Conservation (phyloP, 1,284 basidiomycete genomes). For the Neolentinus lepideus region DNA sequence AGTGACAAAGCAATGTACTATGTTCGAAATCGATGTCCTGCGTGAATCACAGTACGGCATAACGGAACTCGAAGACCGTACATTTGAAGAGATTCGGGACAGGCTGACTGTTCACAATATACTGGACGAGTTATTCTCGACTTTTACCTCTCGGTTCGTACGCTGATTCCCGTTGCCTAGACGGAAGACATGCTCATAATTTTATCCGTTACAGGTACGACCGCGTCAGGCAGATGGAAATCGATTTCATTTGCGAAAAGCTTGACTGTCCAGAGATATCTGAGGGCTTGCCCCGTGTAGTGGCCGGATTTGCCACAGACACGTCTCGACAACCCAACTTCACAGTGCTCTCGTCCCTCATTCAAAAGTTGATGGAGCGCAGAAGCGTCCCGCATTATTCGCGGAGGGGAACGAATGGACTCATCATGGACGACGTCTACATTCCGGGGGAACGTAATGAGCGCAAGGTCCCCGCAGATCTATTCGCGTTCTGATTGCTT, state of each 20-base stretch:
- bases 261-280: neutral
- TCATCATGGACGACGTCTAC: neutral
- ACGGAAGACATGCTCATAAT: neutral
- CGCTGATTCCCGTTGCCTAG: neutral
- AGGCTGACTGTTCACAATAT: constrained; percentile 1
- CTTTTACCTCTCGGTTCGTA: constrained; percentile 1
- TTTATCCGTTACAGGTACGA: neutral
- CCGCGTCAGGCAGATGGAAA: neutral
- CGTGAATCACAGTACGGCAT: neutral
- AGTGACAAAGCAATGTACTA: neutral
- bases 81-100: constrained; percentile 2
- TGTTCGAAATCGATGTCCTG: neutral
- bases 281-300: neutral
- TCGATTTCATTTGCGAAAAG: neutral
- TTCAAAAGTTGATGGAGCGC: neutral
- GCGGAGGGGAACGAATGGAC: neutral
- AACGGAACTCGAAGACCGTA: neutral
- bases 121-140: constrained; percentile 2
- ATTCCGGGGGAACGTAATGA: neutral
- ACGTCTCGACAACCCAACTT: neutral
- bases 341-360: neutral
- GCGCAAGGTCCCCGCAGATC: neutral
- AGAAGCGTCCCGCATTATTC: neutral
- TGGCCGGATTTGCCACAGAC: neutral
- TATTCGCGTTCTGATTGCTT: no score